phyloP scores from a whole-genome alignment of 2,329 filamentous ascomycete species.

The Trichoderma endophyticum region DNA sequence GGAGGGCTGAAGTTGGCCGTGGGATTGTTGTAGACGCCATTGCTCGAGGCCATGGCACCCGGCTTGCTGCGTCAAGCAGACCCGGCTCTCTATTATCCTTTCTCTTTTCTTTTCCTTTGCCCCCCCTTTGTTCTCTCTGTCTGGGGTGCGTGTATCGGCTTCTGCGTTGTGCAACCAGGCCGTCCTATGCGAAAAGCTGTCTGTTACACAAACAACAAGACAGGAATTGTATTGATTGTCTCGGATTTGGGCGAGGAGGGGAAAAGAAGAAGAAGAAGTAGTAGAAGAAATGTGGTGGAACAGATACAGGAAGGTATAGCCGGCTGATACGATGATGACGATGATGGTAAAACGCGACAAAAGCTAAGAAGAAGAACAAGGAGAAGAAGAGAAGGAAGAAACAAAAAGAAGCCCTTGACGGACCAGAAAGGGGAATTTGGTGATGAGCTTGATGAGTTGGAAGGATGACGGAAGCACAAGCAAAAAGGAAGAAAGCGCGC shows the following conservation, averaged over 20 bases:
- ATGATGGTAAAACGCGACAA: neutral
- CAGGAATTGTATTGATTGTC: neutral
- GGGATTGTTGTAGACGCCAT: slow-evolving; percentile 16
- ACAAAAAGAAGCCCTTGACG: neutral
- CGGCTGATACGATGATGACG: neutral
- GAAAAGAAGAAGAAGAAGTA: neutral
- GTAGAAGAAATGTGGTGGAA: neutral
- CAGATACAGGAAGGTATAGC: neutral
- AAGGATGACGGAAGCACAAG: neutral
- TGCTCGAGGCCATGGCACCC: slow-evolving; percentile 23
- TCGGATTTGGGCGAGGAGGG: neutral
- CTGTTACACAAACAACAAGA: slow-evolving; percentile 10
- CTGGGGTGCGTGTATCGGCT: neutral
- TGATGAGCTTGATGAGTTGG: neutral
- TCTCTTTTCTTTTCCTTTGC: neutral
- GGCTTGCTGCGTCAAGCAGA: neutral
- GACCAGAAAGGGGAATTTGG: neutral
- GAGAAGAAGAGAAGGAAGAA: neutral
- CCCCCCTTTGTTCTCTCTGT: neutral
- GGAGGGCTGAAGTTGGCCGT: slow-evolving; percentile 16
- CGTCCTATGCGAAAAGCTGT: neutral
- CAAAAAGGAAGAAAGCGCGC: neutral
- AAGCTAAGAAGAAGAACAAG: neutral
- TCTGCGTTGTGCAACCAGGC: neutral
- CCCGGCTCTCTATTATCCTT: neutral